phyloP scores from a whole-genome alignment of 441 rosid genomes.

The Gossypium davidsonii region DNA sequence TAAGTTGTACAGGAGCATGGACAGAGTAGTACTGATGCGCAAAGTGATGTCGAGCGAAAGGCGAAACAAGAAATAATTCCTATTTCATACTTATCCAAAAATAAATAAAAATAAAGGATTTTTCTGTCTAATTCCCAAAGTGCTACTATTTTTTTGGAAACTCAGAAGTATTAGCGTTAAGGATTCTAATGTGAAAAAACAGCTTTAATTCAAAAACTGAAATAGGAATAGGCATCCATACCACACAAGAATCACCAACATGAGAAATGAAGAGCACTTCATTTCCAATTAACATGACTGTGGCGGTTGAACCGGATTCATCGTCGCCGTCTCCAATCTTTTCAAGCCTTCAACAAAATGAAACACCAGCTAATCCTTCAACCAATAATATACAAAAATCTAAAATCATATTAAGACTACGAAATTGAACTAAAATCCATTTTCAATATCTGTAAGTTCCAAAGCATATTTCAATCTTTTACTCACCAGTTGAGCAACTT shows the following conservation, averaged over 20 bases:
- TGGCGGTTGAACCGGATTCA: constrained; percentile 89
- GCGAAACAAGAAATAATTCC: no score
- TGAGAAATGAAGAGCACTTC: constrained; percentile 60
- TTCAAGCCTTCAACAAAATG: constrained; percentile 58
- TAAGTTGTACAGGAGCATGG: no score
- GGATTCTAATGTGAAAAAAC: no score
- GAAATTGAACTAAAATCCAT: background rate
- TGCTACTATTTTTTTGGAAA: background rate
- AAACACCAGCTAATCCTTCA: constrained; percentile 29
- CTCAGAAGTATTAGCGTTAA: background rate
- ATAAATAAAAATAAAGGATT: background rate
- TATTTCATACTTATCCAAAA: no score
- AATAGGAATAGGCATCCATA: constrained; percentile 22
- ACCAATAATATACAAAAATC: constrained; percentile 18
- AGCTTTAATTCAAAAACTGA: background rate
- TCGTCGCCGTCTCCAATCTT: constrained; percentile 35
- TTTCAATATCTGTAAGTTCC: background rate
- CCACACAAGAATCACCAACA: constrained; percentile 83
- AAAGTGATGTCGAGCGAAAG: no score
- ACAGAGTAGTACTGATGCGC: no score
- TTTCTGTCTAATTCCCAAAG: background rate
- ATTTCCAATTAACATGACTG: constrained; percentile 55
- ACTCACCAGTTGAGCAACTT: constrained; percentile 61
- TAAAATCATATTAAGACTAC: constrained; percentile 15
- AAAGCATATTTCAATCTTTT: background rate